Evolutionary conservation across 345 rosid genomes (phyloP).

Genomic region (Eutrema heterophyllum): DNA sequence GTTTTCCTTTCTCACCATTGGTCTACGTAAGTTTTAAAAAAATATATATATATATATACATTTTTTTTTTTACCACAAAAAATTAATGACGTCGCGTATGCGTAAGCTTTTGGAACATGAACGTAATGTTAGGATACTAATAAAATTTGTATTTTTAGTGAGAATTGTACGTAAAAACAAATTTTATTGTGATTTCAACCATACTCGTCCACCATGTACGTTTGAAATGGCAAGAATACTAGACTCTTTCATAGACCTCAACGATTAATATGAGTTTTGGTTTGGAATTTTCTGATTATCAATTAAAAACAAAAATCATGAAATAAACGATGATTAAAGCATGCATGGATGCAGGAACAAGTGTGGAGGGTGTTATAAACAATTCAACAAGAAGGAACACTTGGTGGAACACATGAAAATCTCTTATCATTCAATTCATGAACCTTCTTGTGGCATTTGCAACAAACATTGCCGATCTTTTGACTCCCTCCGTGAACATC

Average conservation of each 20-base stretch:
- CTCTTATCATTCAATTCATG: slow-evolving; percentile 74
- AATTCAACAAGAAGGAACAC: slow-evolving; percentile 80
- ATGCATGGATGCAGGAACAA: slow-evolving; percentile 48
- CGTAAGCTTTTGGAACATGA: neutral
- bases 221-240: neutral
- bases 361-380: slow-evolving; percentile 81
- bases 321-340: neutral
- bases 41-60: no score
- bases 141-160: neutral
- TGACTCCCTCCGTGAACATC: slow-evolving; percentile 87
- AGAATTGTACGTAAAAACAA: no score
- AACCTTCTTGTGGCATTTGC: slow-evolving; percentile 71
- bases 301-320: neutral
- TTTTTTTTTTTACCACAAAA: neutral
- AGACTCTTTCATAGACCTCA: no score
- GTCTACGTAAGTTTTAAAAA: neutral
- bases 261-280: no score
- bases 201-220: no score
- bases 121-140: neutral
- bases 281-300: neutral
- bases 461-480: slow-evolving; percentile 74
- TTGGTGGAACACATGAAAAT: slow-evolving; percentile 84
- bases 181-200: no score
- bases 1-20: neutral
- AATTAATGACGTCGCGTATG: neutral